Evolutionary conservation across 192 early-diverging fungal genomes (phyloP).

Genomic region (Ambispora gerdemannii): DNA sequence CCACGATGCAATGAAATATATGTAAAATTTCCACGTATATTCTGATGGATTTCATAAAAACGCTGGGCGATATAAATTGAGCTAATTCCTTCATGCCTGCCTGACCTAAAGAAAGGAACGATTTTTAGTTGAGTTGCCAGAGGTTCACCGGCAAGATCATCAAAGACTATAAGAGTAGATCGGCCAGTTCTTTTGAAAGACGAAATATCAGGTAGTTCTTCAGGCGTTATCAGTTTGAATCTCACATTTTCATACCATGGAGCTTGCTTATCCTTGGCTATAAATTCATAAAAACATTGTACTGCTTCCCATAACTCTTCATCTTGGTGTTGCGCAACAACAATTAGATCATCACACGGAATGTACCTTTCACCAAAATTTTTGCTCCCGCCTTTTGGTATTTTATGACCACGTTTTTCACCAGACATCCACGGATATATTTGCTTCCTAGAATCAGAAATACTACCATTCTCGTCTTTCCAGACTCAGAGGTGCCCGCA

Average conservation of each 20-base stretch:
- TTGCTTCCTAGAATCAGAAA: background rate
- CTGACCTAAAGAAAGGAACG: constrained; percentile 10
- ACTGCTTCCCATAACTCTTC: too few relatives aligned
- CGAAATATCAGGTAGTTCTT: too few relatives aligned
- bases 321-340: too few relatives aligned
- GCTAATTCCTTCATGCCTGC: constrained; percentile 3
- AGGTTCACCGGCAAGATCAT: too few relatives aligned
- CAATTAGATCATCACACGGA: constrained; percentile 5
- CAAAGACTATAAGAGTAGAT: too few relatives aligned
- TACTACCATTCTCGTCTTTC: constrained; percentile 6
- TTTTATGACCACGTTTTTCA: background rate
- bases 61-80: background rate
- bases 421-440: constrained; percentile 12
- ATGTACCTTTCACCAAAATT: constrained; percentile 12
- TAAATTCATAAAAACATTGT: too few relatives aligned
- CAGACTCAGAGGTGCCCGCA: constrained; percentile 15
- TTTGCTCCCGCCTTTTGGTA: constrained; percentile 1
- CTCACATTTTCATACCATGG: background rate
- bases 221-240: background rate
- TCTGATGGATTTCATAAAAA: background rate
- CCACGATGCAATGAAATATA: too few relatives aligned
- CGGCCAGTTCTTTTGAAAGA: too few relatives aligned
- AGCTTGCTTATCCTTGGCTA: constrained; percentile 4
- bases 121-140: background rate
- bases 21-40: too few relatives aligned